Evolutionary conservation across 768 basidiomycete genomes (phyloP).

Genomic region (Macrocybe gigantea): DNA sequence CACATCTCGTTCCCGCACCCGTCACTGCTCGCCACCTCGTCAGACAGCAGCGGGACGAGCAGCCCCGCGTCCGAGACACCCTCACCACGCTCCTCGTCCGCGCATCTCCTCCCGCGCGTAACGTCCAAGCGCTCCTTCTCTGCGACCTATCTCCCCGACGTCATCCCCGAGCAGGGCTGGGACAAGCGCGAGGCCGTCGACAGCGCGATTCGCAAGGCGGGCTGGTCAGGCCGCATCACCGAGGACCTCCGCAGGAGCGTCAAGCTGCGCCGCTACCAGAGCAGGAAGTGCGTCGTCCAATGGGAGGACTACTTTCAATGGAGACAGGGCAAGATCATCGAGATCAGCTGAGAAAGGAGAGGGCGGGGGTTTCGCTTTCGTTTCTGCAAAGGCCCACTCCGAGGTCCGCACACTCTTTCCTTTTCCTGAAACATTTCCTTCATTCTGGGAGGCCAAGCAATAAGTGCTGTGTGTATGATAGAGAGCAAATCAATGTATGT

Average conservation of each 20-base stretch:
- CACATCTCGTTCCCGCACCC: constrained; percentile 85
- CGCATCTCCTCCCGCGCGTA: constrained; percentile 45
- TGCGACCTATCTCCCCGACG: constrained; percentile 91
- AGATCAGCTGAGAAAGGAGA: neutral
- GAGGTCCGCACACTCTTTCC: neutral
- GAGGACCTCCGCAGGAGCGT: constrained; percentile 77
- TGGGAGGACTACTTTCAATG: constrained; percentile 80
- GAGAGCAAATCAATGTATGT: too few relatives aligned
- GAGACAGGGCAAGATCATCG: constrained; percentile 37
- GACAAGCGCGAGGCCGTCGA: constrained; percentile 84
- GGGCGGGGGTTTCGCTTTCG: too few relatives aligned
- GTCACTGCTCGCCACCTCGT: constrained; percentile 41
- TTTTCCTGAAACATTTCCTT: neutral
- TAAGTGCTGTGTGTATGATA: too few relatives aligned
- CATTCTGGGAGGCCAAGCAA: too few relatives aligned
- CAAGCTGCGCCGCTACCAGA: constrained; percentile 79
- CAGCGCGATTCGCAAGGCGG: constrained; percentile 90
- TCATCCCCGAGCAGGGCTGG: constrained; percentile 94
- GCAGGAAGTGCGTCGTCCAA: constrained; percentile 54
- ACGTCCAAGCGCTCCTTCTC: constrained; percentile 58
- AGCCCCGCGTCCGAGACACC: constrained; percentile 44
- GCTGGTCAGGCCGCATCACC: constrained; percentile 77
- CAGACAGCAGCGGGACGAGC: constrained; percentile 20
- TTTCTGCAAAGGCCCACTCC: neutral
- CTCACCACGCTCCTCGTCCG: constrained; percentile 65